Base-by-base conservation (phyloP, 2,329 filamentous ascomycete species). In the Zarea fungicola region DNA sequence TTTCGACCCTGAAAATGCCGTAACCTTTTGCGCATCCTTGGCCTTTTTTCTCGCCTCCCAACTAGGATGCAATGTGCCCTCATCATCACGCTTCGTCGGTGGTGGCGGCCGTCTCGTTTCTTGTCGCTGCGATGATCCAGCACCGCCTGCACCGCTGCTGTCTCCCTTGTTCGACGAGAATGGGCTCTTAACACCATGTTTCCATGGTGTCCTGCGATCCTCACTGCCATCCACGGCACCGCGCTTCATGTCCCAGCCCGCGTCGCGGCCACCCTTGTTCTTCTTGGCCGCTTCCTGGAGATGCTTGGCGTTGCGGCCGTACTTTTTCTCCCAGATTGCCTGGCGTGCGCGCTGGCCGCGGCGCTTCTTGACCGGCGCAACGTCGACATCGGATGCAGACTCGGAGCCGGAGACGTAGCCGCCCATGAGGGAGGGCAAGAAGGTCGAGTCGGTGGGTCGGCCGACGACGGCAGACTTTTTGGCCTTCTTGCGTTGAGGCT, bases 261-360 rank as follows among this genome's bases (percentile, higher is more conserved):
- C 60, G 42, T 79, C 76, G 31, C 73, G 60, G 7, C 66, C 62
- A 19, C 37, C 37, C 10, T 59, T 40, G n/a, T 60, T 56, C 18
- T 44, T 48, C 39, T 58, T 64, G 57, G 58, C 50, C 65, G 71
- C 56, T 54, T 66, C 63, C 50, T 73, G 72, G 36, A 83, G 64
- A 59, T 90, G 87, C 56, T 83, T 86, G 1, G 88, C 89, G 53
- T 78, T 75, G 13, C 76, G 73, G 42, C 87, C 87, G 63, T 77
- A 92, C 62, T 91, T 92, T 69, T 88, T 84, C 70, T 92, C 87
- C 73, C 83, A 87, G 51, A 93, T 85, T 21, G 83, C 80, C 61
- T 87, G 85, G 8, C 88, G 80, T n/a, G 85, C 86, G 36, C 83
- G 78, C 67, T 95, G 88, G 4, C 88, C 88, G 19, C 86, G 76